These are phyloP conservation scores for Erodium moschatum DNA, from an alignment of 441 rosid species.

Conservation along the genomic window DNA sequence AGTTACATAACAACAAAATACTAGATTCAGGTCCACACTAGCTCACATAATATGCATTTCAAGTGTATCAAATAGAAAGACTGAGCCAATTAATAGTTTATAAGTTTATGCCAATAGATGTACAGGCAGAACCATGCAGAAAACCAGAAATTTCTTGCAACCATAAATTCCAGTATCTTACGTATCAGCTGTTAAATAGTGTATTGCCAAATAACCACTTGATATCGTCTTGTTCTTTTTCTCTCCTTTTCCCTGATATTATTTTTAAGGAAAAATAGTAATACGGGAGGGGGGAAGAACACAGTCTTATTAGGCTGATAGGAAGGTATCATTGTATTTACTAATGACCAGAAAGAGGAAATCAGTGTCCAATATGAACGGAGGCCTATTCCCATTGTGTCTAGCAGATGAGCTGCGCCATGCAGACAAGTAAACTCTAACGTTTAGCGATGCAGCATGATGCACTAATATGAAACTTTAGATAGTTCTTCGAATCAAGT, in stretches of 20 bases:
- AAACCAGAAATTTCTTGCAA: neutral
- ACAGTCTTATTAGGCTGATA: neutral
- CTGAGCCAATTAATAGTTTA: neutral
- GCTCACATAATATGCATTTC: neutral
- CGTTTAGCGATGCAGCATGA: neutral
- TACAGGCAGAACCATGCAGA: neutral
- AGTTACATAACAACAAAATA: neutral
- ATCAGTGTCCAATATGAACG: neutral
- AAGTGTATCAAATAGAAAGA: neutral
- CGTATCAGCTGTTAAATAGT: neutral
- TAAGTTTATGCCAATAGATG: neutral
- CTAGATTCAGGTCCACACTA: too few relatives aligned
- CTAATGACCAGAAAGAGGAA: neutral
- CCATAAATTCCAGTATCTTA: neutral
- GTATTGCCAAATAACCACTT: neutral
- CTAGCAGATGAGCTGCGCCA: neutral
- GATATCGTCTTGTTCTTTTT: neutral
- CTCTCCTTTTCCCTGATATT: neutral
- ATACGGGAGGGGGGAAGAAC: neutral
- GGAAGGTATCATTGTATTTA: neutral
- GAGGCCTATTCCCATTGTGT: neutral
- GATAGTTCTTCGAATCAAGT: neutral
- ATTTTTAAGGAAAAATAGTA: neutral
- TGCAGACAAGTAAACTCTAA: neutral
- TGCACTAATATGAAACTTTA: neutral